Base-by-base conservation (phyloP, 108 stramenopile species). In the Aureococcus anophagefferens region DNA sequence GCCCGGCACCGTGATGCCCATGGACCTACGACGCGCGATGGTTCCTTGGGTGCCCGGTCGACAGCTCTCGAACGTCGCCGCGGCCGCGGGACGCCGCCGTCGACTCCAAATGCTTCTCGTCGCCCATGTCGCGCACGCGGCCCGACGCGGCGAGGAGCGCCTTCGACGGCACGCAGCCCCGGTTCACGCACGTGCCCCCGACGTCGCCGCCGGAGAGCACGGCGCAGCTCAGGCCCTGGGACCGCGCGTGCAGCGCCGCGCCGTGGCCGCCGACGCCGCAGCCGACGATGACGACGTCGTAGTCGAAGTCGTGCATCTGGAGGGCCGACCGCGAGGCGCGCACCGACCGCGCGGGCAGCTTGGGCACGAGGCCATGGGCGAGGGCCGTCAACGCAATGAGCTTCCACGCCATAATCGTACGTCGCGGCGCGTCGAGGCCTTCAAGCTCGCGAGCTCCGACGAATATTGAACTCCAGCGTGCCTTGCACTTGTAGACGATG, bases 221-320 rank as follows among this genome's bases (percentile, higher is more conserved):
- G n/a, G 92, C 94, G 5, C 94, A 96, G 69, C 84, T 84, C 28
- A 98, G 80, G 37, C 83, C 86, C 77, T 94, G 91, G 33, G 92
- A 89, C 0, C 94, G 87, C 44, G 93, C 89, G 83, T 98, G 96
- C 64, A 98, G 83, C 64, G 96, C 96, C 46, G 96, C 96, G 44
- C 94, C 96, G 80, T 98, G 96, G n/a, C 96, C 96, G n/a, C 96
- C 96, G 25, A 98, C 96, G 45, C 96, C 96, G 75, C 96, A 98
- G 31, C 96, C 96, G 46, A 59, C 51, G 25, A 59, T 59, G 51
- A 25, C 51, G 21, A 59, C 51, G 51, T 59, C 51, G 51, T 59
- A 59, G 51, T 59, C 51, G 51, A 25, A 59, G 51, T 25, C 51
- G 51, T 59, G 51, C 51, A 59, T 59, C 51, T 18, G 4, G 7